Evolutionary conservation across 352 stramenopile genomes (phyloP), one percentile per base, ranked within the genome.

Genomic region (Elongisporangium anandrum): DNA sequence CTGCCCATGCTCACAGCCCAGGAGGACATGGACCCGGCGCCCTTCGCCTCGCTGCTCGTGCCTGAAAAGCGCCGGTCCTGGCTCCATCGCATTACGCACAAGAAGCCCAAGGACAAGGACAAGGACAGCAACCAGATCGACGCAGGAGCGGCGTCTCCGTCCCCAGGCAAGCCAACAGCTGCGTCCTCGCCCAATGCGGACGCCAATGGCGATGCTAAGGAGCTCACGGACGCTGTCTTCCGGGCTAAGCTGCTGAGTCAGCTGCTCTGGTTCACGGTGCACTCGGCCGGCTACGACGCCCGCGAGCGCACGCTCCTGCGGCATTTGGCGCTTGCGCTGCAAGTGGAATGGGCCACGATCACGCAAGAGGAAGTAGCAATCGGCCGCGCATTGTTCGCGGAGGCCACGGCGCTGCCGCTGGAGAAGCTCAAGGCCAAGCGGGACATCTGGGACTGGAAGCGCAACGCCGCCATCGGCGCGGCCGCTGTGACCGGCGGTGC

Each of bases 181-280:
- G 24, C 24, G 29, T 15, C 29, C 13, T 15, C 29, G 9, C 29
- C 29, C 29, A 41, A 41, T 41, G 29, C 29, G 13, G 29, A 41
- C 4, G 5, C 13, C 29, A 41, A 8, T 8, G 13, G 4, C 29
- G 29, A 41, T 8, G 4, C 29, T 8, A 41, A 41, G 29, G 29
- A 41, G 29, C 6, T 76, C 0, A 62, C 57, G 19, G 63, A 64
- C 57, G 70, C 70, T 1, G 60, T 47, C 4, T 92, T 93, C n/a
- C 74, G 83, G 12, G 64, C 81, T 6, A 69, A 85, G 34, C 60
- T 92, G 26, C 26, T 92, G 19, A 86, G 90, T 57, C 62, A 81
- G 23, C 50, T 91, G 24, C 65, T 96, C 24, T 92, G 85, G 87
- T 90, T 92, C 56, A 90, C 75, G 1, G 75, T 93, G 15, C 87